These are phyloP conservation scores for Drosera spatulata DNA, from an alignment of 179 eudicot genomes.

Conservation along the genomic window DNA sequence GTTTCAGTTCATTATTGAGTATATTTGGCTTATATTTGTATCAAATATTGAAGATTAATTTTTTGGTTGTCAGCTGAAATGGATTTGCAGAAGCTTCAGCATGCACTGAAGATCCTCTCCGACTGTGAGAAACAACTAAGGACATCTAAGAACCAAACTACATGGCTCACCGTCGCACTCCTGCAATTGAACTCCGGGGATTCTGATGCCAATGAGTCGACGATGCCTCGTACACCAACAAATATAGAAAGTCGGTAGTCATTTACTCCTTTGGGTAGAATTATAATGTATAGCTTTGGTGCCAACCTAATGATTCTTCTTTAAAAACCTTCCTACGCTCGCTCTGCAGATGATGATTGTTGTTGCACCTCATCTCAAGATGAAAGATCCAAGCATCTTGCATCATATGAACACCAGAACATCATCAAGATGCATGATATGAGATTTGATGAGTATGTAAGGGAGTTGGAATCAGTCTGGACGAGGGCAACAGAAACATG, in stretches of 20 bases:
- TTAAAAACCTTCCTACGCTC: not conserved
- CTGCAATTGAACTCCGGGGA: conserved; percentile 71
- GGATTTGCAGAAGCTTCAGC: conserved; percentile 70
- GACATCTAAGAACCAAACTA: conserved; percentile 65
- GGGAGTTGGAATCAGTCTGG: conserved; percentile 67
- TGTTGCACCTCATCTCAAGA: conserved; percentile 71
- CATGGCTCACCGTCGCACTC: conserved; percentile 93
- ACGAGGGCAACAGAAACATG: conserved; percentile 53
- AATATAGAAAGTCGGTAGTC: conserved; percentile 46
- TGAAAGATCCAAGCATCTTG: conserved; percentile 56
- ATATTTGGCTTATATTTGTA: not conserved
- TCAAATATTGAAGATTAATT: not conserved
- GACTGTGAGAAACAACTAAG: conserved; percentile 90
- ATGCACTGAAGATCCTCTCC: conserved; percentile 70
- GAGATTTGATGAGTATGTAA: conserved; percentile 30
- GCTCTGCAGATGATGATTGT: conserved; percentile 65
- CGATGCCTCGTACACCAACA: conserved; percentile 38
- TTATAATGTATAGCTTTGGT: no score
- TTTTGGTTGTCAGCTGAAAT: conserved; percentile 50
- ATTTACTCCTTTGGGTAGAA: not conserved
- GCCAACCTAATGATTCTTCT: no score
- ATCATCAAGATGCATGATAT: conserved; percentile 28
- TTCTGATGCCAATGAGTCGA: conserved; percentile 43
- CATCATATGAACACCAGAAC: conserved; percentile 29
- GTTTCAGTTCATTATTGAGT: conserved; percentile 12